phyloP scores from a whole-genome alignment of 2,329 filamentous ascomycete genomes.

The Ambrosiella cleistominuta region DNA sequence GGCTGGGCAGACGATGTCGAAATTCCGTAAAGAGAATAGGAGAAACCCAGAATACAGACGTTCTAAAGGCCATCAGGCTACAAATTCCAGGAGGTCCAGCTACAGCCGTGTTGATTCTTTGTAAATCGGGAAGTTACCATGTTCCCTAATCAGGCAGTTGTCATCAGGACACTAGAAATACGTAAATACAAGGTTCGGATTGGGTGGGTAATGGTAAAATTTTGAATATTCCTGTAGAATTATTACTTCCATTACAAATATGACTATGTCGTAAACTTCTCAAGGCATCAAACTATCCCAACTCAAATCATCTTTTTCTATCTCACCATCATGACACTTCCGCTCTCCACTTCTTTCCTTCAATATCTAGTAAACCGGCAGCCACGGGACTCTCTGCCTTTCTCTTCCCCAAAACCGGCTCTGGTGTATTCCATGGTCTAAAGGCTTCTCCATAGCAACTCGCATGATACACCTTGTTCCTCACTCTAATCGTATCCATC shows the following conservation, averaged over 20 bases:
- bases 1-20: too few relatives aligned
- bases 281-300: not conserved
- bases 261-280: too few relatives aligned
- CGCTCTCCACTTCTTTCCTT: conserved; percentile 13
- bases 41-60: too few relatives aligned
- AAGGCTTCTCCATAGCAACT: conserved; percentile 75
- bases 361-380: conserved; percentile 1
- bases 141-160: not conserved
- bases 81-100: not conserved
- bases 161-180: too few relatives aligned
- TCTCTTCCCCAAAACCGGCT: conserved; percentile 52
- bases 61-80: too few relatives aligned
- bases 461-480: conserved; percentile 69
- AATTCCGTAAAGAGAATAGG: too few relatives aligned
- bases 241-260: too few relatives aligned
- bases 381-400: conserved; percentile 35
- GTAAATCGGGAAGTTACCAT: not conserved
- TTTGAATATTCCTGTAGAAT: too few relatives aligned
- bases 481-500: conserved; percentile 70
- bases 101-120: not conserved
- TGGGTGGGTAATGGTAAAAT: not conserved
- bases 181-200: not conserved
- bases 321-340: conserved; percentile 1
- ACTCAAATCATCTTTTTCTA: not conserved
- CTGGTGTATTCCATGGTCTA: conserved; percentile 37